phyloP scores from a whole-genome alignment of 305 asterid genomes.

The Plantago lanceolata region DNA sequence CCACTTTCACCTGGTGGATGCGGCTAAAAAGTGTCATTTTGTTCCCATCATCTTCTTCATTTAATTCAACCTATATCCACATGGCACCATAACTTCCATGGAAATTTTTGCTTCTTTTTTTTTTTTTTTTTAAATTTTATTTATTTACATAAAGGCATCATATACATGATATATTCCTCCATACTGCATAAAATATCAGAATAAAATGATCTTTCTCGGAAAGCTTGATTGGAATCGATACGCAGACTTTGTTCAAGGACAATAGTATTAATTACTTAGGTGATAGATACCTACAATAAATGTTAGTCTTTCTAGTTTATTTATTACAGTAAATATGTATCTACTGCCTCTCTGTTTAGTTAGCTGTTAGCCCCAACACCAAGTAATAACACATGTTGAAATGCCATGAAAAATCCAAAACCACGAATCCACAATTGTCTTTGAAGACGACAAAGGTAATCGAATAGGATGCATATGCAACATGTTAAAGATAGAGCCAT shows the following conservation, averaged over 20 bases:
- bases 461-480: neutral
- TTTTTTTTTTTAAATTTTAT: too few relatives aligned
- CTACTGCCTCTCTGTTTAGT: slow-evolving; percentile 11
- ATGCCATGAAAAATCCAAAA: neutral
- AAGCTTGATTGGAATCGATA: slow-evolving; percentile 27
- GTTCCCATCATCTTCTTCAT: slow-evolving; percentile 32
- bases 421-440: neutral
- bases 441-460: neutral
- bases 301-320: slow-evolving; percentile 5
- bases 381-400: slow-evolving; percentile 1
- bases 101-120: slow-evolving; percentile 47
- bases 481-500: neutral
- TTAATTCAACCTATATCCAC: slow-evolving; percentile 50
- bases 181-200: slow-evolving; percentile 53
- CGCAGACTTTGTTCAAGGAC: slow-evolving; percentile 30
- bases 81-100: slow-evolving; percentile 48
- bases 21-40: neutral
- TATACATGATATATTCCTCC: slow-evolving; percentile 55
- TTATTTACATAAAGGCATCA: slow-evolving; percentile 36
- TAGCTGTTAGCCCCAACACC: neutral
- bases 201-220: slow-evolving; percentile 40
- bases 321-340: neutral
- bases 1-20: neutral
- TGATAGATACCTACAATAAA: slow-evolving; percentile 9
- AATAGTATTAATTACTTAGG: slow-evolving; percentile 25